Conservation (phyloP, 768 basidiomycete genomes). For the Leccinum subgranulosum region DNA sequence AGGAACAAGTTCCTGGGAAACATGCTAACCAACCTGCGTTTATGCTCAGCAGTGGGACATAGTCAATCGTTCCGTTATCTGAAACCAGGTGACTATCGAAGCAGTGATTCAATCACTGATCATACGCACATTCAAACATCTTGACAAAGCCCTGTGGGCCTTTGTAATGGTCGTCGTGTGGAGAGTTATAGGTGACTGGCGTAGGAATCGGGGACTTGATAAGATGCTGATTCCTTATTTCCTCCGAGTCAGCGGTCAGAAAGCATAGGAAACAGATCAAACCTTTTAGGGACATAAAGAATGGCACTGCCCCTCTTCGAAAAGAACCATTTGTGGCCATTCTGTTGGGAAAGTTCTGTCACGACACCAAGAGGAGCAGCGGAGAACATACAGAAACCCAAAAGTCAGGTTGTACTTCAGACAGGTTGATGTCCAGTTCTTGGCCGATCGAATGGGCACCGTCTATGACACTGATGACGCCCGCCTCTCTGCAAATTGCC, state of each 20-base stretch:
- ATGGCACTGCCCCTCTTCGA: constrained; percentile 65
- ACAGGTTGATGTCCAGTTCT: constrained; percentile 58
- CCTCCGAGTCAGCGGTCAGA: not conserved
- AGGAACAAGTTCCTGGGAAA: not conserved
- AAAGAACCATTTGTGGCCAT: constrained; percentile 85
- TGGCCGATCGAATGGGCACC: constrained; percentile 80
- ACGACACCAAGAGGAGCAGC: not conserved
- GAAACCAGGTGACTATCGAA: not conserved
- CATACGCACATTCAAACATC: constrained; percentile 43
- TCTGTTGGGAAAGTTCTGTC: constrained; percentile 36
- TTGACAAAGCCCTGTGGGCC: constrained; percentile 39
- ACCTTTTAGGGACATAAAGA: constrained; percentile 71
- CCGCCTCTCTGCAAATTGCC: constrained; percentile 57
- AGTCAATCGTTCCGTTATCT: constrained; percentile 70
- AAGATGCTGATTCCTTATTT: constrained; percentile 56
- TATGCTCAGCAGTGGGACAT: constrained; percentile 51
- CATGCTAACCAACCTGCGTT: constrained; percentile 39
- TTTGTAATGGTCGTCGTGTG: constrained; percentile 33
- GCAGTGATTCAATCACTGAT: not conserved
- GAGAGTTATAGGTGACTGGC: constrained; percentile 48
- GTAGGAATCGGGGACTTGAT: constrained; percentile 62
- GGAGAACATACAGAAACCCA: constrained; percentile 63
- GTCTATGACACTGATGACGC: constrained; percentile 66
- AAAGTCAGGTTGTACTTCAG: constrained; percentile 61
- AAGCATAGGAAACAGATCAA: constrained; percentile 8